Conservation (phyloP, 208 protist genomes). For the Trypanosomatidae sp. region DNA sequence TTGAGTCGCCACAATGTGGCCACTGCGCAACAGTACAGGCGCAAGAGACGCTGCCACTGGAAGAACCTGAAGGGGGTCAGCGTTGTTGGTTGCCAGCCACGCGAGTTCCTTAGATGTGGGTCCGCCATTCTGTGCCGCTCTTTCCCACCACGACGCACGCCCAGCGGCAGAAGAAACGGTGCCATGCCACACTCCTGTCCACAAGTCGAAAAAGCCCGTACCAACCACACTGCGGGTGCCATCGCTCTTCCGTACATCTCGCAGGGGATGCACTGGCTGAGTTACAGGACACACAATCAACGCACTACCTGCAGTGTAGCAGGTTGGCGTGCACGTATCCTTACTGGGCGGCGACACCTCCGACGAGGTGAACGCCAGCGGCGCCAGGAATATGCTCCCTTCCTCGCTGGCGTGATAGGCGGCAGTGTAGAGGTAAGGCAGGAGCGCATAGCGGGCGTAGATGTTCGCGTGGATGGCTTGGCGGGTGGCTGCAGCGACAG, state of each 20-base stretch:
- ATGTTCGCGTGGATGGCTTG: conserved; percentile 25
- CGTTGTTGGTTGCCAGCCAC: conserved; percentile 1
- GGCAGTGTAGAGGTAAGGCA: conserved; percentile 96
- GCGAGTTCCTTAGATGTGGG: conserved; percentile 1
- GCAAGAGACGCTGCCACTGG: conserved; percentile 7
- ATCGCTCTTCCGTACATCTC: background rate
- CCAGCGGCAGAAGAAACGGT: background rate
- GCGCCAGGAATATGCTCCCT: conserved; percentile 81
- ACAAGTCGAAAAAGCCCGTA: conserved; percentile 35
- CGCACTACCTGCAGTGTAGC: conserved; percentile 28
- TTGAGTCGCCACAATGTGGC: conserved; percentile 26
- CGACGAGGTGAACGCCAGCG: conserved; percentile 80
- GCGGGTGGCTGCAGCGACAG: background rate
- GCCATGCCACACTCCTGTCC: conserved; percentile 30
- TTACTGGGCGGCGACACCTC: background rate
- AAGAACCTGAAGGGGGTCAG: background rate
- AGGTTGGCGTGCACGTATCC: background rate
- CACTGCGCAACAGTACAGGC: conserved; percentile 16
- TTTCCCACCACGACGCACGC: conserved; percentile 3
- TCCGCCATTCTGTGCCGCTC: background rate
- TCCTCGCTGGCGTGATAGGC: conserved; percentile 66
- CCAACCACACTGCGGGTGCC: background rate
- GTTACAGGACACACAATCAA: conserved; percentile 36
- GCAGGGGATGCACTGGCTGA: background rate
- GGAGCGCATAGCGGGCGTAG: conserved; percentile 82